Evolutionary conservation across 1,139 yeast species (phyloP).

Genomic region (Hyphopichia khmerensis): DNA sequence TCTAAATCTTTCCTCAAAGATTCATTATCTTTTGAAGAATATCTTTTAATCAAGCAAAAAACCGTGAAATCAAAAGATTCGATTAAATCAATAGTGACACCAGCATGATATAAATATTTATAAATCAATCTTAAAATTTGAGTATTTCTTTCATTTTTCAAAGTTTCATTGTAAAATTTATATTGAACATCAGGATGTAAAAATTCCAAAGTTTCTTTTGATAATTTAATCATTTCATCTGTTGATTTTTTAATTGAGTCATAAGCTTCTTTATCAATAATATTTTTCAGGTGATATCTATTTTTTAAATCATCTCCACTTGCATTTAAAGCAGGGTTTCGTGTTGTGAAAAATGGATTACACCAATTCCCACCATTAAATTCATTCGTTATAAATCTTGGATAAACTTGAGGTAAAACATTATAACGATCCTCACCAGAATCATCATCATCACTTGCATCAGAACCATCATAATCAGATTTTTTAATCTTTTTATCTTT

Average conservation of each 20-base stretch:
- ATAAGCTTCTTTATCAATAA: conserved; percentile 51
- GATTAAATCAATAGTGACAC: conserved; percentile 50
- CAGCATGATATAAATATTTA: conserved; percentile 49
- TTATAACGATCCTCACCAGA: conserved; percentile 36
- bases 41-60: conserved; percentile 40
- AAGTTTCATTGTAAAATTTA: conserved; percentile 28
- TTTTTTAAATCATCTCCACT: conserved; percentile 49
- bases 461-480: conserved; percentile 42
- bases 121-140: conserved; percentile 53
- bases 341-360: conserved; percentile 57
- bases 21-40: conserved; percentile 23
- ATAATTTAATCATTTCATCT: conserved; percentile 36
- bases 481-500: conserved; percentile 30
- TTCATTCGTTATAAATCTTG: conserved; percentile 62
- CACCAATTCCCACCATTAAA: conserved; percentile 77
- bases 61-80: conserved; percentile 67
- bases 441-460: conserved; percentile 30
- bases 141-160: conserved; percentile 50
- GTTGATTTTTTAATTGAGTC: conserved; percentile 34
- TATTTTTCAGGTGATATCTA: conserved; percentile 42
- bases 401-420: conserved; percentile 60
- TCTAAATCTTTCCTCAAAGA: conserved; percentile 4
- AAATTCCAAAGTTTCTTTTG: conserved; percentile 40
- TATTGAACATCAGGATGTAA: conserved; percentile 38
- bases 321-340: conserved; percentile 38